Base-by-base conservation (phyloP, 139 green algal genomes). In the Coelastrella sp. region DNA sequence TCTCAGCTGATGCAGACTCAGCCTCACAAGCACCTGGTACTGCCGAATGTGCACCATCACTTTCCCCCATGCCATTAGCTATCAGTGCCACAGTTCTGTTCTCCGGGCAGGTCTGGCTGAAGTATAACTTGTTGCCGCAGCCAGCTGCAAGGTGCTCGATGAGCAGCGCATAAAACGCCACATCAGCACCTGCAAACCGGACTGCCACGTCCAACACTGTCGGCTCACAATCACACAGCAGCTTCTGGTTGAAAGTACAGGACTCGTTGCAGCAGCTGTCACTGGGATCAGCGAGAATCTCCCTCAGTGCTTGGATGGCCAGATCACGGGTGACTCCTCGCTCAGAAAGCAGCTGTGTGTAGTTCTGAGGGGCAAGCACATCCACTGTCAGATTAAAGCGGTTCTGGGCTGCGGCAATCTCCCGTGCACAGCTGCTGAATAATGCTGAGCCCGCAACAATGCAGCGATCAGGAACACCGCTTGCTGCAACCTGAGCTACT, bases 151-250 rank as follows among this genome's bases (percentile, higher is more conserved):
- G 75, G 21, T 82, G 75, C 53, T 27, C 38, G 41, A 82, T 41
- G 43, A 82, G 23, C 25, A 71, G 5, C 1, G 15, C 53, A 37
- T 82, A 82, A 27, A 71, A 82, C 27, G 21, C 53, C 30, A 51
- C 25, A 21, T 82, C 75, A 5, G 53, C 75, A 5, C 75, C 75
- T n/a, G 75, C 23, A 53, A 82, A 82, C 3, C 51, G 15, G 9
- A 82, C 75, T 17, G 53, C 51, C n/a, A 82, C 75, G 0, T 71
- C 75, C 4, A 82, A 7, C 5, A 82, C 75, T 27, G 75, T 21
- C 4, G 75, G 75, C 75, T 82, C 75, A 63, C 75, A 82, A 23
- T 82, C 75, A 27, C 75, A 82, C 8, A 71, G 51, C 35, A 82
- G 75, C 53, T 37, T 34, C 53, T 82, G 75, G 40, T 82, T 63